Evolutionary conservation across 2,329 filamentous ascomycete species (phyloP).

Genomic region (Talaromyces verruculosus): DNA sequence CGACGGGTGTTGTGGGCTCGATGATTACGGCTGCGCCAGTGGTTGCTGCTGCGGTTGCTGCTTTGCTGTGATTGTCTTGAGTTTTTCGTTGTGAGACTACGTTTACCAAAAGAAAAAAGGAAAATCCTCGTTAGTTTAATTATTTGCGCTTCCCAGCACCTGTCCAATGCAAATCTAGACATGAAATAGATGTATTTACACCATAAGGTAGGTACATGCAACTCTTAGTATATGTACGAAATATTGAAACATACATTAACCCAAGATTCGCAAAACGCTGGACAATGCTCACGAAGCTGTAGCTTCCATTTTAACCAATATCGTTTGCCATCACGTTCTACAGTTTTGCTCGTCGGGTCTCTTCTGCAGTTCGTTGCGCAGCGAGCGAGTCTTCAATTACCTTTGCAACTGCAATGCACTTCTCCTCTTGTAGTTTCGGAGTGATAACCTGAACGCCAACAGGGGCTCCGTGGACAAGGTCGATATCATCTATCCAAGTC

Average conservation of each 20-base stretch:
- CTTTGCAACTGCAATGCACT: conserved; percentile 35
- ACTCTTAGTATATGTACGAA: neutral
- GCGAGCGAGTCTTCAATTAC: conserved; percentile 32
- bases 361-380: neutral
- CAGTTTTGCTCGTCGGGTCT: neutral
- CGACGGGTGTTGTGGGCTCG: conserved; percentile 21
- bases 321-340: neutral
- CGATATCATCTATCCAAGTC: conserved; percentile 31
- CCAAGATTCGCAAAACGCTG: neutral
- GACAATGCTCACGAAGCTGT: neutral
- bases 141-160: neutral
- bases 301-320: neutral
- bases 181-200: neutral
- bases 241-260: neutral
- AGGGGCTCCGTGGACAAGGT: conserved; percentile 36
- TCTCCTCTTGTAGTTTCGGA: conserved; percentile 37
- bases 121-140: neutral
- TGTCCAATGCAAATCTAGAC: neutral
- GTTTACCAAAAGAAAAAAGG: neutral
- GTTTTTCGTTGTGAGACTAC: neutral
- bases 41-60: conserved; percentile 27
- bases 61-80: conserved; percentile 19
- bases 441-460: conserved; percentile 37
- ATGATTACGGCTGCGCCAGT: conserved; percentile 30
- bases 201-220: neutral